Percentiles rank a stretch among this genome's conserved stretches.
Evolutionary conservation across 805 yeast species (phyloP).

Genomic region (Grigorovia jiainica): DNA sequence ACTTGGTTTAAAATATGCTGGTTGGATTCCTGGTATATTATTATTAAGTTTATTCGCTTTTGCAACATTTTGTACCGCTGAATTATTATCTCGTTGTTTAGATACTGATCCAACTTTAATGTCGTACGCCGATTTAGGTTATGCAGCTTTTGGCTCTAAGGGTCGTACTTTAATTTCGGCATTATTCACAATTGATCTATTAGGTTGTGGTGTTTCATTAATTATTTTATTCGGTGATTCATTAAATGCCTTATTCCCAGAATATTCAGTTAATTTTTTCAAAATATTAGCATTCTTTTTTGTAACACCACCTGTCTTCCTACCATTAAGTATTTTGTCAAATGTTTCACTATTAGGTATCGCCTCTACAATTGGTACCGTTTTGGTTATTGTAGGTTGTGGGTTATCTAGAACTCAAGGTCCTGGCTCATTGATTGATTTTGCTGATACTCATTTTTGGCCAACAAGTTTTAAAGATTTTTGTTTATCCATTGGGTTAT

Average conservation of each 20-base stretch:
- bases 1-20: slow-evolving; percentile 55
- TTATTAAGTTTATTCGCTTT: slow-evolving; percentile 52
- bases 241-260: slow-evolving; percentile 55
- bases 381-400: slow-evolving; percentile 45
- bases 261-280: slow-evolving; percentile 42
- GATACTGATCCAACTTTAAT: slow-evolving; percentile 71
- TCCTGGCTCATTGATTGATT: slow-evolving; percentile 67
- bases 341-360: slow-evolving; percentile 65
- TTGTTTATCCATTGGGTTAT: slow-evolving; percentile 54
- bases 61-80: slow-evolving; percentile 70
- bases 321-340: slow-evolving; percentile 68
- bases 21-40: slow-evolving; percentile 59
- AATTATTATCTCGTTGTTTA: slow-evolving; percentile 61
- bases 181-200: slow-evolving; percentile 64
- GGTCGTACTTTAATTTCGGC: slow-evolving; percentile 69
- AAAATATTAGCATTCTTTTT: slow-evolving; percentile 60
- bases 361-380: slow-evolving; percentile 56
- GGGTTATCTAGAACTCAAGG: slow-evolving; percentile 51
- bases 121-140: slow-evolving; percentile 85
- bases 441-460: slow-evolving; percentile 58
- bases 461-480: slow-evolving; percentile 46
- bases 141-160: slow-evolving; percentile 69
- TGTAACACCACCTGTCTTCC: slow-evolving; percentile 71
- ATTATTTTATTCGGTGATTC: slow-evolving; percentile 82
- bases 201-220: slow-evolving; percentile 76